Evolutionary conservation across 106 monocot species (phyloP).

Genomic region (Amphibolis antarctica): DNA sequence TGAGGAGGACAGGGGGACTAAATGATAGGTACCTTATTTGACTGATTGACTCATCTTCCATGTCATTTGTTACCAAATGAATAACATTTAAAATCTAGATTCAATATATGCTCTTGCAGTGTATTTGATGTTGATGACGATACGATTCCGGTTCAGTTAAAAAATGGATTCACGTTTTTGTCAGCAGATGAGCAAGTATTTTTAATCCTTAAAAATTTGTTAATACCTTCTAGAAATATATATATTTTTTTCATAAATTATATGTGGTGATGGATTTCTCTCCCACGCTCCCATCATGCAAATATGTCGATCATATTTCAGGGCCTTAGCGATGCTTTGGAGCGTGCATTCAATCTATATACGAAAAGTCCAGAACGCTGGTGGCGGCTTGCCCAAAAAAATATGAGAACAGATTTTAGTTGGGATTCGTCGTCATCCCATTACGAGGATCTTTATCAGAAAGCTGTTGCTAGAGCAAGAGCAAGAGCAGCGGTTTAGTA

Average conservation of each 20-base stretch:
- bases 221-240: background rate
- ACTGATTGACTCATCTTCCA: background rate
- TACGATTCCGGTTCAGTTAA: constrained; percentile 35
- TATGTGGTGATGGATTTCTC: background rate
- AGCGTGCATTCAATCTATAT: constrained; percentile 62
- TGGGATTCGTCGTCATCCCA: constrained; percentile 71
- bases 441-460: constrained; percentile 73
- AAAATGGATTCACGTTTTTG: constrained; percentile 83
- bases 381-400: constrained; percentile 54
- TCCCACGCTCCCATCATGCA: background rate
- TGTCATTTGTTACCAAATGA: background rate
- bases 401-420: constrained; percentile 77
- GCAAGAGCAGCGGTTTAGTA: constrained; percentile 30
- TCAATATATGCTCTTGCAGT: constrained; percentile 21
- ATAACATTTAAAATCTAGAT: background rate
- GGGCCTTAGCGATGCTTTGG: constrained; percentile 54
- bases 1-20: constrained; percentile 73
- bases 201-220: background rate
- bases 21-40: constrained; percentile 57
- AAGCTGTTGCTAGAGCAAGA: constrained; percentile 57
- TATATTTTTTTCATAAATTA: background rate
- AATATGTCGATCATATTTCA: constrained; percentile 7
- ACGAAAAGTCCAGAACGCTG: constrained; percentile 38
- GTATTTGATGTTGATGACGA: constrained; percentile 85
- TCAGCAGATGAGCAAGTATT: constrained; percentile 55